A percentile compares a stretch with the other conserved stretches of the same genome.
phyloP scores from a whole-genome alignment of 164 flowering plant species.

The Hamamelis virginiana region DNA sequence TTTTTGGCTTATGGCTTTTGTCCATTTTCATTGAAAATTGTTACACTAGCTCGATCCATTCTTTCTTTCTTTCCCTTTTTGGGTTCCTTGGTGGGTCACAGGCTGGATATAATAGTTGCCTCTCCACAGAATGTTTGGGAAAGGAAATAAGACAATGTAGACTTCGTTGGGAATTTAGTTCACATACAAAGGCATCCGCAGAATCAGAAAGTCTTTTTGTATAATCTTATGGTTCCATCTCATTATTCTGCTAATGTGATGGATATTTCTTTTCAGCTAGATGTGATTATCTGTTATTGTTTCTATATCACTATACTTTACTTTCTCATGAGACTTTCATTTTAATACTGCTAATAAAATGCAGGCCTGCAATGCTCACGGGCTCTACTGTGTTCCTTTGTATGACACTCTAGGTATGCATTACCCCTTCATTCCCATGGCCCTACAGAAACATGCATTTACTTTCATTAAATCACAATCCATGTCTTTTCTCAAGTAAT shows the following conservation, averaged over 20 bases:
- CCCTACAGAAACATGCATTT: neutral
- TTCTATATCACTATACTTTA: slow-evolving; percentile 1
- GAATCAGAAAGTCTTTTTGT: too few species aligned
- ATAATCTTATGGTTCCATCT: too few species aligned
- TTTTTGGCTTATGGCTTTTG: too few species aligned
- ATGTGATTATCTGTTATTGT: neutral
- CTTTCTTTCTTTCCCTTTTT: too few species aligned
- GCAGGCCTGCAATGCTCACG: slow-evolving; percentile 99
- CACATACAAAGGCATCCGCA: too few species aligned
- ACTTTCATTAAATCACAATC: neutral
- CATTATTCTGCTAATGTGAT: neutral
- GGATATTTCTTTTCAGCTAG: neutral
- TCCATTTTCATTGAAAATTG: too few species aligned
- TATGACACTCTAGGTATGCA: slow-evolving; percentile 91
- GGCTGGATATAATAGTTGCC: too few species aligned
- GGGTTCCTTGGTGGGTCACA: too few species aligned
- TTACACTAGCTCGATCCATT: too few species aligned
- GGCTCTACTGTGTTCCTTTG: slow-evolving; percentile 87
- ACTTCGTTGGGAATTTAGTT: too few species aligned
- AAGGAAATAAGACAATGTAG: too few species aligned
- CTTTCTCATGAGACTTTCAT: neutral
- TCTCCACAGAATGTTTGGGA: too few species aligned
- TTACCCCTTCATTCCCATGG: neutral
- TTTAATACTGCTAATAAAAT: slow-evolving; percentile 9
- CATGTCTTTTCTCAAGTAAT: neutral